Base-by-base conservation (phyloP, 1,284 basidiomycete species). In the Flammula alnicola region DNA sequence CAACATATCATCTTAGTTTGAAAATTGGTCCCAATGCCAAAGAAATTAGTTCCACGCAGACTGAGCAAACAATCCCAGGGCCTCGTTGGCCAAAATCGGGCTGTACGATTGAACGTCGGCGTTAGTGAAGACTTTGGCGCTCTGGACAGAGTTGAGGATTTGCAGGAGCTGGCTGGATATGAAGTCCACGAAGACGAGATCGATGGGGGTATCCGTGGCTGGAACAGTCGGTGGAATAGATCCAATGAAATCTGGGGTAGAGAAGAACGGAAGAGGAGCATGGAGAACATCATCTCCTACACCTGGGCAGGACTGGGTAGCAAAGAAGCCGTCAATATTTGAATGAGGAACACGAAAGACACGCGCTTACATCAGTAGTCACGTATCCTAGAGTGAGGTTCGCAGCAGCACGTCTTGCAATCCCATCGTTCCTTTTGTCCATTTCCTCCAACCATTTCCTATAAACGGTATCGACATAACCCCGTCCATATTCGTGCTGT, bases 101-200 rank as follows among this genome's bases (percentile, higher is more conserved):
- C 77, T 80, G 64, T 89, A 89, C 35, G 56, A 27, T 32, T 62
- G 47, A 1, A 83, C 80, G 61, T 88, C 82, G 4, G 69, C 62
- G 0, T 63, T 62, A 5, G 80, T 78, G 61, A 79, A 88, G 4
- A 63, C 73, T 62, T 73, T 78, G 12, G 52, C 62, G n/a, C 36
- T 77, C 65, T 84, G 81, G 20, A 84, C 57, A 3, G 48, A 26
- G 60, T 89, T 91, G 41, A 88, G 63, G 42, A 81, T 76, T 11
- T 55, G 44, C 42, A 90, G 56, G 35, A 88, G 62, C 50, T 80
- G 68, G 3, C 53, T 52, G 63, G 78, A 72, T 58, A 88, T 83
- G 64, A 88, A 90, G 65, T 83, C 72, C 36, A 86, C 73, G 62
- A 89, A 90, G 37, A 90, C 80, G 20, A 91, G 73, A 60, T 90